Evolutionary conservation across 495 filamentous ascomycete species (phyloP), one percentile per base, ranked within the genome.

Genomic region (Xylaria cubensis): DNA sequence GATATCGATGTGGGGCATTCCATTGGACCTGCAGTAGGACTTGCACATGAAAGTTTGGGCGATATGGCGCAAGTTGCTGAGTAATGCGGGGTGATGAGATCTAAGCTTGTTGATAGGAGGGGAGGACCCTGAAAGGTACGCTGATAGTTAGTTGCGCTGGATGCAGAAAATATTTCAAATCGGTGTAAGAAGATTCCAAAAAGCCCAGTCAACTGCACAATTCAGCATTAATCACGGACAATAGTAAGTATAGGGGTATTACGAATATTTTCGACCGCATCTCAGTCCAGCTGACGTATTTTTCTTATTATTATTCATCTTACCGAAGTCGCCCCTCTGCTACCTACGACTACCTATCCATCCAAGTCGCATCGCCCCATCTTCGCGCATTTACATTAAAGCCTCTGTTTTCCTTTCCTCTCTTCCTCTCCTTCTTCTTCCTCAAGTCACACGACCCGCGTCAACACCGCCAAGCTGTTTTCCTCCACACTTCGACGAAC

Each of bases 381-480:
- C 12, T 29, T 5, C 55, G 26, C 56, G 29, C 56, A 59, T 59
- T 59, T 66, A 48, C 21, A 53, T 32, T 36, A 53, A 44, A 51
- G 3, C 36, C 65, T 67, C 10, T 24, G 50, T 34, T 36, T 39
- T 13, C 12, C 26, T 51, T 17, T n/a, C 41, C 2, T 66, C 29
- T 36, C 17, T 29, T 26, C 6, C 50, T 46, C 67, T 64, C 64
- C 24, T 19, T n/a, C 29, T 63, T 51, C 41, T 12, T 48, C 13
- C 59, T 58, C 63, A 62, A 64, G 39, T 62, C 26, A 48, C 32
- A 61, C 21, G 67, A n/a, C 56, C 36, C 61, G 34, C n/a, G n/a
- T 56, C 65, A 77, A 75, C 79, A 78, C 80, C 80, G 82, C 80
- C 93, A 97, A 92, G 83, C 88, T 97, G 94, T 97, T 96, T 89